A percentile compares a stretch with the other conserved stretches of the same genome.
phyloP scores from a whole-genome alignment of 192 early-diverging fungal species.

The Gigaspora rosea region DNA sequence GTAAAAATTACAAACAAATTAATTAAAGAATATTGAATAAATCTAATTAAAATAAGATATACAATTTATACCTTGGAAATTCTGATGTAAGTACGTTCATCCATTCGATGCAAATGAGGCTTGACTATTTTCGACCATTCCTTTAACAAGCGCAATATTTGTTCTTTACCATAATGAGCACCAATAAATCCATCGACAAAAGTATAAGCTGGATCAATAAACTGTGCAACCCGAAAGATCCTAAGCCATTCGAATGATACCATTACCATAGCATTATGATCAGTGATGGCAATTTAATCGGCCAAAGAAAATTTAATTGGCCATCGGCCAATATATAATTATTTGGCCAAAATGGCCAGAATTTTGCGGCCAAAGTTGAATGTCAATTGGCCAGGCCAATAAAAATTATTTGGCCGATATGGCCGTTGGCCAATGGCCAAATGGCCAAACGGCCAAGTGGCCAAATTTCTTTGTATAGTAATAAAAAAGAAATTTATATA shows the following conservation, averaged over 20 bases:
- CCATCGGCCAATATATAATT: too few species aligned
- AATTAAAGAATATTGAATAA: background rate
- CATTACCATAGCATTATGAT: background rate
- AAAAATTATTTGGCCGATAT: too few species aligned
- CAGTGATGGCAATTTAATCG: too few species aligned
- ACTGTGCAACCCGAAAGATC: background rate
- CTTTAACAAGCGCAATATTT: background rate
- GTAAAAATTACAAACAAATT: background rate
- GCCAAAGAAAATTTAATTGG: too few species aligned
- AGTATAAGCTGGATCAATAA: background rate
- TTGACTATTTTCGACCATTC: background rate
- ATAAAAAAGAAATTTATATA: too few species aligned
- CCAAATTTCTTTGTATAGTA: too few species aligned
- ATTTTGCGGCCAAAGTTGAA: too few species aligned
- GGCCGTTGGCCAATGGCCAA: too few species aligned
- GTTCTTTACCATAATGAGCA: background rate
- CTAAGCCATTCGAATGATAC: background rate
- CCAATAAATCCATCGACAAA: background rate
- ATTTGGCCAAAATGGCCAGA: too few species aligned
- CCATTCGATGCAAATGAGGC: background rate
- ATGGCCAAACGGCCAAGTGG: too few species aligned
- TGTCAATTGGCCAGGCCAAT: too few species aligned
- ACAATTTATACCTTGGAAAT: background rate
- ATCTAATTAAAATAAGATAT: background rate
- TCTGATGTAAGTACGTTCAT: background rate